Conservation (phyloP, 2,329 filamentous ascomycete species). For the Monascus ruber region DNA sequence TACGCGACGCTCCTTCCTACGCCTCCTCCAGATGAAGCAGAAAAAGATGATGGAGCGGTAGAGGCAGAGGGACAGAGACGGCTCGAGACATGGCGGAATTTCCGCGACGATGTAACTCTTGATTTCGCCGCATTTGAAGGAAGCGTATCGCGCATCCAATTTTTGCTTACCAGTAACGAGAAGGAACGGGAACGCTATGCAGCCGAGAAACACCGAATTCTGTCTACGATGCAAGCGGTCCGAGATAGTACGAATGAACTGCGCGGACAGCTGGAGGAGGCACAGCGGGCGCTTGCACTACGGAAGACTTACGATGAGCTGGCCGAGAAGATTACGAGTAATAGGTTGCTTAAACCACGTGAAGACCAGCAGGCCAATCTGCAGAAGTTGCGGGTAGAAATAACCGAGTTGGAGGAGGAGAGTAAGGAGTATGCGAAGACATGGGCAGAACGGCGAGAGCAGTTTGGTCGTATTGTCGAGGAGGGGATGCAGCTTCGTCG, state of each 20-base stretch:
- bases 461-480: slow-evolving; percentile 80
- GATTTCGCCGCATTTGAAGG: slow-evolving; percentile 84
- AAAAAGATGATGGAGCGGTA: slow-evolving; percentile 28
- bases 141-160: slow-evolving; percentile 77
- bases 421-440: slow-evolving; percentile 69
- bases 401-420: slow-evolving; percentile 74
- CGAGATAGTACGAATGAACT: slow-evolving; percentile 63
- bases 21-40: slow-evolving; percentile 52
- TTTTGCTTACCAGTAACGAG: slow-evolving; percentile 71
- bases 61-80: slow-evolving; percentile 40
- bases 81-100: slow-evolving; percentile 49
- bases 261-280: slow-evolving; percentile 62
- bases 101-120: slow-evolving; percentile 71
- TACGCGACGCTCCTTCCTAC: slow-evolving; percentile 49
- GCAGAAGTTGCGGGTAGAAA: slow-evolving; percentile 76
- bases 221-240: slow-evolving; percentile 65
- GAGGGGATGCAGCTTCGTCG: slow-evolving; percentile 79
- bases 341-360: slow-evolving; percentile 66
- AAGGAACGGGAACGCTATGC: slow-evolving; percentile 76
- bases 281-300: slow-evolving; percentile 62
- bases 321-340: slow-evolving; percentile 74
- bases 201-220: slow-evolving; percentile 65
- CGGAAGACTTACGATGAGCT: slow-evolving; percentile 81
- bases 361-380: slow-evolving; percentile 71
- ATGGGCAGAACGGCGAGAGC: slow-evolving; percentile 73